Percentiles rank a stretch among this genome's conserved stretches.
phyloP scores from a whole-genome alignment of 2,329 filamentous ascomycete genomes.

The Fusarium concolor region DNA sequence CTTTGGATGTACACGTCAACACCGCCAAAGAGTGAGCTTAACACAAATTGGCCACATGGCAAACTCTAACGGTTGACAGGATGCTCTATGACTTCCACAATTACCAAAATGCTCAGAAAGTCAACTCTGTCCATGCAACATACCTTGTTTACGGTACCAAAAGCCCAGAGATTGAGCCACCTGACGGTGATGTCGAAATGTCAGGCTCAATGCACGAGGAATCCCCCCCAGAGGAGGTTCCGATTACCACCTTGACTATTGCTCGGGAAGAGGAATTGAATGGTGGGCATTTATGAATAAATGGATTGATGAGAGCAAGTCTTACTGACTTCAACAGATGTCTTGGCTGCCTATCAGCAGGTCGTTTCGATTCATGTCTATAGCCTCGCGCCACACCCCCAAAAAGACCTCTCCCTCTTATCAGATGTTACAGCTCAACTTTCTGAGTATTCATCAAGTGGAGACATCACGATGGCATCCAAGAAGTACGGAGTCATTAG shows the following conservation, averaged over 20 bases:
- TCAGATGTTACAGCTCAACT: constrained; percentile 76
- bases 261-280: constrained; percentile 79
- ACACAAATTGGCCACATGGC: neutral
- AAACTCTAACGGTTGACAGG: constrained; percentile 59
- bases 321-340: constrained; percentile 59
- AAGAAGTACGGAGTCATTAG: constrained; percentile 78
- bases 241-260: constrained; percentile 71
- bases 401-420: constrained; percentile 77
- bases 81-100: constrained; percentile 92
- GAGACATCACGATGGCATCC: constrained; percentile 69
- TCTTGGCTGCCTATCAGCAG: constrained; percentile 75
- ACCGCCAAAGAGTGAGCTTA: constrained; percentile 82
- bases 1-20: constrained; percentile 85
- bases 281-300: constrained; percentile 51
- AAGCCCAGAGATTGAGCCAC: constrained; percentile 52
- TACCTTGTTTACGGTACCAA: constrained; percentile 85
- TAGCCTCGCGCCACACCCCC: constrained; percentile 77
- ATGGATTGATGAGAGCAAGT: neutral
- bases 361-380: constrained; percentile 88
- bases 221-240: constrained; percentile 61
- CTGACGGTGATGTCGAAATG: constrained; percentile 76
- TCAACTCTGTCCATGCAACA: constrained; percentile 86
- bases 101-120: constrained; percentile 83
- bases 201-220: constrained; percentile 71
- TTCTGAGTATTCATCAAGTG: constrained; percentile 63